phyloP scores from a whole-genome alignment of 2,329 filamentous ascomycete genomes.

The Clonostachys chloroleuca region DNA sequence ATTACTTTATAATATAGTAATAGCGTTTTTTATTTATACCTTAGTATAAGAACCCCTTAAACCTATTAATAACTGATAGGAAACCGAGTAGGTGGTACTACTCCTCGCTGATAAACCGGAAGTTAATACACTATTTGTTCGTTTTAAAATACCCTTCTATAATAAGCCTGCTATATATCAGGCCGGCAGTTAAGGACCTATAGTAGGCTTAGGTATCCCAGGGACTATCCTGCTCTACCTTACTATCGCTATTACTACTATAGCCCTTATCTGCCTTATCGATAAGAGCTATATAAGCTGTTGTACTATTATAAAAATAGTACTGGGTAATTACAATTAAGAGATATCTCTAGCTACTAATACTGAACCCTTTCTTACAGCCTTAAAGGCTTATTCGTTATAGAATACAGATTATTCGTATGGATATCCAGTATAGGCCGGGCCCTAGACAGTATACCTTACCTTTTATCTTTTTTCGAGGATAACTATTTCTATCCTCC shows the following conservation, averaged over 20 bases:
- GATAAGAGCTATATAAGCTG: not conserved
- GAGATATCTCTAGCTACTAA: not conserved
- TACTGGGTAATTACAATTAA: conserved; percentile 3
- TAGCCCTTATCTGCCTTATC: not conserved
- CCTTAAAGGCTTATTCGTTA: not conserved
- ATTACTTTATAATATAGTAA: not conserved
- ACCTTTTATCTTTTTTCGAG: not conserved
- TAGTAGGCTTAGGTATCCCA: conserved; percentile 4
- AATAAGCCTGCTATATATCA: conserved; percentile 5
- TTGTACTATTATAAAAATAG: conserved; percentile 1
- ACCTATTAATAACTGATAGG: not conserved
- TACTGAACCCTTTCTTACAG: not conserved
- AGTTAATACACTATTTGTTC: conserved; percentile 1
- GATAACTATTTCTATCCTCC: not conserved
- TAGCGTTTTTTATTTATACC: not conserved
- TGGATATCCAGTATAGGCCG: not conserved
- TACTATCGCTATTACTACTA: not conserved
- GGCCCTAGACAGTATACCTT: not conserved
- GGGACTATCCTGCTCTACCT: not conserved
- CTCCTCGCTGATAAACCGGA: conserved; percentile 3
- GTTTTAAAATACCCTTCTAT: conserved; percentile 1
- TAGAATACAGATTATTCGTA: not conserved
- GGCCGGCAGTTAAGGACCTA: conserved; percentile 2
- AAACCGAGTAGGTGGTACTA: conserved; percentile 6
- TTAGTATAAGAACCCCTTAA: not conserved